These are phyloP conservation scores for Platanus orientalis DNA, from an alignment of 164 flowering plant species.

Conservation along the genomic window DNA sequence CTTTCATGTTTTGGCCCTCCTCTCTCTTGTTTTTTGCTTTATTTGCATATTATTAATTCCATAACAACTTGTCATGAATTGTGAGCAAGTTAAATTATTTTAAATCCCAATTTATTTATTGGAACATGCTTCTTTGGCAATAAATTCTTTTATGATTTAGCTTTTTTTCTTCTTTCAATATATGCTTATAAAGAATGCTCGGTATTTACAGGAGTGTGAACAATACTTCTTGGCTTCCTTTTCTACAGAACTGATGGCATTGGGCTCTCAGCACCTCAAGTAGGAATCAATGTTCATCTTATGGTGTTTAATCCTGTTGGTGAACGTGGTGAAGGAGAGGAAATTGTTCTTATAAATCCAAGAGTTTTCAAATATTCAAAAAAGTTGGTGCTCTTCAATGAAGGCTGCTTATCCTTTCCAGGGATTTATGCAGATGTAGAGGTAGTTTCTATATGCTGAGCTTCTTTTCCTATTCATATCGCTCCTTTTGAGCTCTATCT, in stretches of 20 bases:
- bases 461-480: neutral
- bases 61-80: too few species aligned
- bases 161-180: neutral
- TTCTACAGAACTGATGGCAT: constrained; percentile 93
- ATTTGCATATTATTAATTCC: too few species aligned
- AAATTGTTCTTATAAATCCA: constrained; percentile 90
- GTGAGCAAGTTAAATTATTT: too few species aligned
- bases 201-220: constrained; percentile 37
- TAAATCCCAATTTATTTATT: neutral
- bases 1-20: too few species aligned
- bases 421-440: constrained; percentile 82
- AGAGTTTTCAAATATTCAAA: constrained; percentile 57
- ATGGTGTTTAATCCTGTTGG: constrained; percentile 94
- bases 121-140: neutral
- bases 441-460: constrained; percentile 33
- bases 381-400: constrained; percentile 56
- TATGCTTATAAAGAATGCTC: constrained; percentile 14
- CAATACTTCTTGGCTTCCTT: constrained; percentile 37
- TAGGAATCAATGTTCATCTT: constrained; percentile 87
- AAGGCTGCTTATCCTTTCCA: constrained; percentile 97
- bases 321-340: constrained; percentile 89
- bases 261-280: constrained; percentile 99
- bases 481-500: neutral
- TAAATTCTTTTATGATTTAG: too few species aligned
- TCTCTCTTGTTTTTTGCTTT: too few species aligned